phyloP scores from a whole-genome alignment of 1,139 yeast species.

The Pneumocystis jirovecii region DNA sequence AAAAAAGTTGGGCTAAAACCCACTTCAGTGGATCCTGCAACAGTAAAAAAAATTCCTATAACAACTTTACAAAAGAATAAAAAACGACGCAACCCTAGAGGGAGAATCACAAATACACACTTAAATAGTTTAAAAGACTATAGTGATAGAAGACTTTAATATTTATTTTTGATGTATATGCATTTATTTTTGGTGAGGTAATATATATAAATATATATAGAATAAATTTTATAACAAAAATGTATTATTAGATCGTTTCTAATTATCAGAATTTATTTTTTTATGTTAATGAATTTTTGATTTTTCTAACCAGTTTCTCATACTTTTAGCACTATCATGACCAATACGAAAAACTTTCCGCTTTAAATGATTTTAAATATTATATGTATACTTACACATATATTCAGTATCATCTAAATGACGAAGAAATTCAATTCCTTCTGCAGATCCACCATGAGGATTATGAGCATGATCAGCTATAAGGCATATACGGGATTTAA shows the following conservation, averaged over 20 bases:
- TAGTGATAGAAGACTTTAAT: constrained; percentile 2
- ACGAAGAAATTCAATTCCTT: constrained; percentile 36
- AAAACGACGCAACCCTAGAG: constrained; percentile 60
- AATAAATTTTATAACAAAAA: neutral
- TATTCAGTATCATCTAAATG: constrained; percentile 68
- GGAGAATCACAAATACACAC: constrained; percentile 89
- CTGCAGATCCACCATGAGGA: constrained; percentile 26
- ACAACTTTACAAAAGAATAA: constrained; percentile 59
- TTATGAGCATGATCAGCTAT: constrained; percentile 59
- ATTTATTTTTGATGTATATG: neutral
- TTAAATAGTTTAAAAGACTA: constrained; percentile 89
- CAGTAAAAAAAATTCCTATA: constrained; percentile 41
- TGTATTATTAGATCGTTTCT: neutral
- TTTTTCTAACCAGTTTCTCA: neutral
- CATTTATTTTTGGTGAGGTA: neutral
- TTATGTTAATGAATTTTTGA: neutral
- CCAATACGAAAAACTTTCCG: neutral
- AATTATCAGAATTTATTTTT: neutral
- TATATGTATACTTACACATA: constrained; percentile 20
- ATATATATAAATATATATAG: neutral
- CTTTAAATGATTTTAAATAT: neutral
- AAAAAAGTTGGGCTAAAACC: constrained; percentile 83
- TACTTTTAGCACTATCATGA: neutral
- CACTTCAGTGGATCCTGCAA: constrained; percentile 91
- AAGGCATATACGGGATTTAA: constrained; percentile 51